phyloP scores from a whole-genome alignment of 176 grass and related monocot species.

The Oryza australiensis region DNA sequence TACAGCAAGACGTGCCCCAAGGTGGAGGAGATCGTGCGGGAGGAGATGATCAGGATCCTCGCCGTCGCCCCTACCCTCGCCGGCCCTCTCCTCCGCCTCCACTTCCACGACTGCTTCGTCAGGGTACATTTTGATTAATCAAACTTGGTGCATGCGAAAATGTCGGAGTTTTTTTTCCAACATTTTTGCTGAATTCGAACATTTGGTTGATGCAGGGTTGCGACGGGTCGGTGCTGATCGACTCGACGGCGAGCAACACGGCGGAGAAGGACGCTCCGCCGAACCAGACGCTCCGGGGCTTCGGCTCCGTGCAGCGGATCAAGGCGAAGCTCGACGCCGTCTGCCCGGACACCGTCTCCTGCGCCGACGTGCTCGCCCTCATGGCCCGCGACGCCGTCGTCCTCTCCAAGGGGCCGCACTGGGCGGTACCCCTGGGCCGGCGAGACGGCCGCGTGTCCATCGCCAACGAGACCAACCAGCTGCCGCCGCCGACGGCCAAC shows the following conservation, averaged over 20 bases:
- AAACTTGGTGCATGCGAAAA: background rate
- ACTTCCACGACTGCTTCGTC: slow-evolving; percentile 85
- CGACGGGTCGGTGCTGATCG: slow-evolving; percentile 57
- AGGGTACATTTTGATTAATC: slow-evolving; percentile 21
- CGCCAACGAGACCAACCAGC: slow-evolving; percentile 36
- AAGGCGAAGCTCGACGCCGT: slow-evolving; percentile 50
- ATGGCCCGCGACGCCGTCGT: slow-evolving; percentile 54
- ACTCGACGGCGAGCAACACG: slow-evolving; percentile 44
- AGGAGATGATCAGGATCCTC: slow-evolving; percentile 21
- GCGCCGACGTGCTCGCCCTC: slow-evolving; percentile 53
- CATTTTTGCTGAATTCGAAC: too few relatives aligned
- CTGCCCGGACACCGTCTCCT: slow-evolving; percentile 57
- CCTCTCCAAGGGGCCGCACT: slow-evolving; percentile 48
- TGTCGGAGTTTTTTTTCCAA: background rate
- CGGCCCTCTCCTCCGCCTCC: slow-evolving; percentile 47
- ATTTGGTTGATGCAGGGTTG: slow-evolving; percentile 34
- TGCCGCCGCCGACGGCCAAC: slow-evolving; percentile 48
- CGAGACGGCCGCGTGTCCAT: slow-evolving; percentile 49
- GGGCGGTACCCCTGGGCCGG: slow-evolving; percentile 50
- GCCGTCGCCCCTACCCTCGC: slow-evolving; percentile 9
- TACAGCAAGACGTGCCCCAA: slow-evolving; percentile 27
- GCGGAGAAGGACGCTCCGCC: slow-evolving; percentile 61
- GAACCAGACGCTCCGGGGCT: slow-evolving; percentile 54
- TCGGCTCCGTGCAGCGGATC: slow-evolving; percentile 45
- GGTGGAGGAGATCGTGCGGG: slow-evolving; percentile 12